Percentiles rank a stretch among this genome's conserved stretches.
Evolutionary conservation across 106 monocot genomes (phyloP).

Genomic region (Posidonia australis): DNA sequence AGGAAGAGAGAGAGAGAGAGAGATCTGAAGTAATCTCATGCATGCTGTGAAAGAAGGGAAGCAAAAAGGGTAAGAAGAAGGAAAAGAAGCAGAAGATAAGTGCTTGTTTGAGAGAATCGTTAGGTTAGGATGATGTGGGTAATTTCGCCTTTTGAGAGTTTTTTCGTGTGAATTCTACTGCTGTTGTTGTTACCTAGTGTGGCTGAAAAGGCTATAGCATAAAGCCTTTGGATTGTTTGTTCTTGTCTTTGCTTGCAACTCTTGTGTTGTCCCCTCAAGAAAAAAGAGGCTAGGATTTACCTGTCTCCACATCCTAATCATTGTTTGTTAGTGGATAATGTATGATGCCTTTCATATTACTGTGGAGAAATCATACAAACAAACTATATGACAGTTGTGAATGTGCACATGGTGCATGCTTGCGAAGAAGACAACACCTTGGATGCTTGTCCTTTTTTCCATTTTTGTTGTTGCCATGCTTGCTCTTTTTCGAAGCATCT

Average conservation of each 20-base stretch:
- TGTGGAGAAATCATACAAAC: too few relatives aligned
- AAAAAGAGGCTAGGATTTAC: too few relatives aligned
- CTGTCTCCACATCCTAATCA: too few relatives aligned
- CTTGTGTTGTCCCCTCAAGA: not conserved
- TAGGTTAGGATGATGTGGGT: not conserved
- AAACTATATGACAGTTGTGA: too few relatives aligned
- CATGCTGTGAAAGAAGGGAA: not conserved
- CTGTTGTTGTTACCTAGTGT: not conserved
- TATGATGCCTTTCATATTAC: too few relatives aligned
- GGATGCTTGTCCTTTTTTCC: too few relatives aligned
- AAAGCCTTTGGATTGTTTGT: constrained; percentile 7
- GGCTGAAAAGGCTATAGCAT: constrained; percentile 3
- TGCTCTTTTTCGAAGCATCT: too few relatives aligned
- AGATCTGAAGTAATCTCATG: not conserved
- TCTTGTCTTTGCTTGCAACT: constrained; percentile 1
- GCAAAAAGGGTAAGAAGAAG: not conserved
- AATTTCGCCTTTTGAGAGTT: not conserved
- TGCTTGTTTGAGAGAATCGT: not conserved
- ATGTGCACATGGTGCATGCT: too few relatives aligned
- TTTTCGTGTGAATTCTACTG: not conserved
- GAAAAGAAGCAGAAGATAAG: not conserved
- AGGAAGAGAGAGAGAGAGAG: not conserved
- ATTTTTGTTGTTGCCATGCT: too few relatives aligned
- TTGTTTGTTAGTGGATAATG: too few relatives aligned
- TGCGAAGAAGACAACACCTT: too few relatives aligned